These are phyloP conservation scores for Phytophthora agathidicida DNA, from an alignment of 352 stramenopile genomes.

Conservation along the genomic window DNA sequence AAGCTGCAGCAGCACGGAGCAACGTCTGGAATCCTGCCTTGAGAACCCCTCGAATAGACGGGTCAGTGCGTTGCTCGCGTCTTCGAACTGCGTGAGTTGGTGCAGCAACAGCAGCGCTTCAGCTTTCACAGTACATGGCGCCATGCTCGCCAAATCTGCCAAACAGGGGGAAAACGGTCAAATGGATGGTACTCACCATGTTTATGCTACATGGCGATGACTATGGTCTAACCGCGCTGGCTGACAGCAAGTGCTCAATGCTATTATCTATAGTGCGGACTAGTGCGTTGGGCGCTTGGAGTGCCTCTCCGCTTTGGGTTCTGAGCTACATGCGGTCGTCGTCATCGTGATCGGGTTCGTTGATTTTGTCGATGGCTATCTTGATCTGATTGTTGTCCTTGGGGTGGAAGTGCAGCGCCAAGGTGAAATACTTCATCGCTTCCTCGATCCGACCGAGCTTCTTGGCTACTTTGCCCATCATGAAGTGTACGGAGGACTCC, in stretches of 20 bases:
- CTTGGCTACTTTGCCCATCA: slow-evolving; percentile 95
- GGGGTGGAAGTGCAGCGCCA: slow-evolving; percentile 96
- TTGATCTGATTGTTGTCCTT: slow-evolving; percentile 98
- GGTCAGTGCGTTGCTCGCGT: slow-evolving; percentile 47
- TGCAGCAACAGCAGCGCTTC: slow-evolving; percentile 51
- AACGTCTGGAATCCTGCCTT: slow-evolving; percentile 12
- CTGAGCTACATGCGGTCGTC: slow-evolving; percentile 59
- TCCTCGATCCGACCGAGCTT: slow-evolving; percentile 90
- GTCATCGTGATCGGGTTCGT: slow-evolving; percentile 69
- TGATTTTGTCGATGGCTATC: slow-evolving; percentile 93
- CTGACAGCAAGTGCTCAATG: neutral
- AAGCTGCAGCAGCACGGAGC: slow-evolving; percentile 46
- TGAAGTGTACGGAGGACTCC: slow-evolving; percentile 97
- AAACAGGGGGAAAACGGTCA: slow-evolving; percentile 21
- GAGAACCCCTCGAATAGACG: slow-evolving; percentile 51
- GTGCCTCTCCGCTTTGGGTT: neutral
- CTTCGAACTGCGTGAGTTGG: slow-evolving; percentile 68
- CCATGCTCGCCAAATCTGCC: slow-evolving; percentile 18
- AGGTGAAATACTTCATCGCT: slow-evolving; percentile 96
- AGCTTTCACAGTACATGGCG: slow-evolving; percentile 21
- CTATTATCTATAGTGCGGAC: slow-evolving; percentile 34
- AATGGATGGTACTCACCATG: slow-evolving; percentile 15
- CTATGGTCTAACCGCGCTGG: no score
- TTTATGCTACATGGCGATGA: slow-evolving; percentile 24
- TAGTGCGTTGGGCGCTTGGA: neutral